Base-by-base conservation (phyloP, 176 grass and related monocot genomes). In the Avena eriantha region DNA sequence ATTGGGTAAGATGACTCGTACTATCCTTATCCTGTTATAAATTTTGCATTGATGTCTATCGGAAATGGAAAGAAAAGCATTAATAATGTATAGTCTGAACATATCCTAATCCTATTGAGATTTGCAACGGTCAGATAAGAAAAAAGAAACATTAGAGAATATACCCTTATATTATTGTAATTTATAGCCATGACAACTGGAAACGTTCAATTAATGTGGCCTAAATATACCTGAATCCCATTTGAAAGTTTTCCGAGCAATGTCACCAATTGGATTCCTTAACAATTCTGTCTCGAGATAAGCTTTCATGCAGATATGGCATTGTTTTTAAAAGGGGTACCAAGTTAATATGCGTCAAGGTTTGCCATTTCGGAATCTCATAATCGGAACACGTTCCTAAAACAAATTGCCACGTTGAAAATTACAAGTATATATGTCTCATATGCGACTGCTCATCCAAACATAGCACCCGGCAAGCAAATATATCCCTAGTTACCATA, bases 151-250 rank as follows among this genome's bases (percentile, higher is more conserved):
- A 59, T 21, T 59, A 21, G n/a, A 22, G n/a, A 22, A 59, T 59
- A 59, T 22, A 59, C 39, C 6, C 39, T 41, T 41, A 41, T 41
- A 8, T 7, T 41, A 41, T 41, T 41, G 7, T 7, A 41, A 41
- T 41, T 41, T 41, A 41, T 68, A 68, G 65, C 35, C 12, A 68
- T 18, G 7, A 17, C 18, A 58, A 58, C 21, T 58, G 8, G 55
- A 58, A 58, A n/a, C 19, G 21, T n/a, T 33, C 64, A 67, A 9
- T 35, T 35, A 68, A 36, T 36, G 34, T 68, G 65, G 33, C 31
- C 16, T 22, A 71, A 71, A 71, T 45, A 71, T 71, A 45, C 21
- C 10, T 72, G 69, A 72, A 72, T 46, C 69, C 10, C 14, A 72
- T 46, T 64, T 2, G n/a, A 11, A 69, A 8, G 23, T 64, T 64